These are phyloP conservation scores for Penicillium nucicola DNA, from an alignment of 495 filamentous ascomycete species.

Conservation along the genomic window DNA sequence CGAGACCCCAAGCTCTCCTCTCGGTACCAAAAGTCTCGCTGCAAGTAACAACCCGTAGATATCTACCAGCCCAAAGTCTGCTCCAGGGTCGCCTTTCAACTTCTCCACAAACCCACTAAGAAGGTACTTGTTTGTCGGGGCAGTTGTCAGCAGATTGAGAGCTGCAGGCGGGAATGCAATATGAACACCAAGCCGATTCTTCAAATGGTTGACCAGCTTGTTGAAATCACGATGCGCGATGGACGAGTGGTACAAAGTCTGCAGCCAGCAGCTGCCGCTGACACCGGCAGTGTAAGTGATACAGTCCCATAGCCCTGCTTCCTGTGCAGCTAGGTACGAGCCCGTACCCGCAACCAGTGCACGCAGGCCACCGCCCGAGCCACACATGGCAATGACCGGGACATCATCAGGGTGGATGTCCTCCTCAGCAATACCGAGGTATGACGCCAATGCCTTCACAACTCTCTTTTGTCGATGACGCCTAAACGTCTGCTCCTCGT, in stretches of 20 bases:
- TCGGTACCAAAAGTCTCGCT: constrained; percentile 78
- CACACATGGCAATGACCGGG: constrained; percentile 87
- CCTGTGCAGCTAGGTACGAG: constrained; percentile 73
- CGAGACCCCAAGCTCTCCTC: constrained; percentile 72
- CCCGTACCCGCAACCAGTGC: constrained; percentile 87
- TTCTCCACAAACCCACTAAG: constrained; percentile 88
- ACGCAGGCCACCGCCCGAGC: constrained; percentile 85
- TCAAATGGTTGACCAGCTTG: constrained; percentile 76
- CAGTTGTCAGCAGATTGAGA: constrained; percentile 68
- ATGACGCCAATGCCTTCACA: constrained; percentile 70
- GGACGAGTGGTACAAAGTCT: constrained; percentile 84
- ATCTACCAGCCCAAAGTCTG: constrained; percentile 87
- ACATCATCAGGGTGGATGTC: constrained; percentile 93
- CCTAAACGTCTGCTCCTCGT: constrained; percentile 74
- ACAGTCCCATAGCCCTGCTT: constrained; percentile 88
- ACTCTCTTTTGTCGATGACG: constrained; percentile 60
- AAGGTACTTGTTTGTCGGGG: constrained; percentile 90
- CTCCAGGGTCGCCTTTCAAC: constrained; percentile 72
- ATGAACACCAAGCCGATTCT: constrained; percentile 76
- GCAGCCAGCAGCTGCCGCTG: constrained; percentile 93
- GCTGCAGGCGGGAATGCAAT: constrained; percentile 88
- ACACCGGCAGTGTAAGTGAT: constrained; percentile 93
- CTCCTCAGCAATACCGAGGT: constrained; percentile 69
- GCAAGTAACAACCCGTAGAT: constrained; percentile 85
- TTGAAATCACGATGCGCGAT: constrained; percentile 62